Evolutionary conservation across 441 rosid genomes (phyloP).

Genomic region (Bocquillonia castaneifolia): DNA sequence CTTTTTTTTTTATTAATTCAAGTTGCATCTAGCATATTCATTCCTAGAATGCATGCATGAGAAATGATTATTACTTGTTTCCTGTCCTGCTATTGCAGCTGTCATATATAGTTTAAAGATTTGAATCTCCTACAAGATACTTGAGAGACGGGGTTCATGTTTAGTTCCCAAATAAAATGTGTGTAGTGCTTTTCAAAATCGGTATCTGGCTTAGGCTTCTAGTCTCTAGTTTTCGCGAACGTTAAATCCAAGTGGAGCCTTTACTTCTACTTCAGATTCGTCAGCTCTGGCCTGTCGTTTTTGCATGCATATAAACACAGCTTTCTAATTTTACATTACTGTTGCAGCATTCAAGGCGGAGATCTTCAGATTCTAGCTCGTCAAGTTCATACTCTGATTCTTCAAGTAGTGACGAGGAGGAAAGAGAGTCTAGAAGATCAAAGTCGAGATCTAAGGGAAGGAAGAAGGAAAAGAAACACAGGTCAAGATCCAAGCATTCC

Average conservation of each 20-base stretch:
- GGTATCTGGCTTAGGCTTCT: not conserved
- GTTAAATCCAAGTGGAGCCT: not conserved
- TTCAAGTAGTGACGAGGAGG: constrained; percentile 69
- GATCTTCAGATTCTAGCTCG: constrained; percentile 59
- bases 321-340: constrained; percentile 4
- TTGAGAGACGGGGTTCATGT: too few species aligned
- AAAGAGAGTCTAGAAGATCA: constrained; percentile 61
- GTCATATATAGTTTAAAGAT: not conserved
- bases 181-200: too few species aligned
- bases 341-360: constrained; percentile 65
- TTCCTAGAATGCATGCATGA: not conserved
- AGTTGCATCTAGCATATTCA: not conserved
- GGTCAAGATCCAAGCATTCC: constrained; percentile 52
- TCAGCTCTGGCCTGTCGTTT: not conserved
- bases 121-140: not conserved
- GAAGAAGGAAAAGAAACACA: constrained; percentile 68
- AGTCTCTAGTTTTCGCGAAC: not conserved
- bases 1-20: not conserved
- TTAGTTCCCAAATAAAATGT: not conserved
- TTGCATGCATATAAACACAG: constrained; percentile 4
- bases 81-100: not conserved
- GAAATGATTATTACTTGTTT: too few species aligned
- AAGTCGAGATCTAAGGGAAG: constrained; percentile 68
- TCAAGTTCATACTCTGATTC: constrained; percentile 61
- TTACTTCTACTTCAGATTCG: not conserved